phyloP scores from a whole-genome alignment of 1,139 yeast species.

The Nakaseomyces delphensis region DNA sequence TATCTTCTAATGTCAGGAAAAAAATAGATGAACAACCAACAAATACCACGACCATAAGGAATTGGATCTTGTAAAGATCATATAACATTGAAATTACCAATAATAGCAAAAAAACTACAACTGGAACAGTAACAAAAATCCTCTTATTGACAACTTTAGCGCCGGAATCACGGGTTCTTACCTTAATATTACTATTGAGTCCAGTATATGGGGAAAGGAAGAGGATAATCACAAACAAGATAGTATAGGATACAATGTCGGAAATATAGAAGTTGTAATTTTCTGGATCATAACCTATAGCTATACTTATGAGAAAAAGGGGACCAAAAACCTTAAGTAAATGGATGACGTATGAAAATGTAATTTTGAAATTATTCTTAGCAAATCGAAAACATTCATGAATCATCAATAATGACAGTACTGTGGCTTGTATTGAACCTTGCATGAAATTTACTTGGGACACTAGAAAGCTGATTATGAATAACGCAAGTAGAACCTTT shows the following conservation, averaged over 20 bases:
- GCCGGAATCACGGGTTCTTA: neutral
- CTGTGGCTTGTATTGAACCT: slow-evolving; percentile 26
- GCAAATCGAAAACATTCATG: neutral
- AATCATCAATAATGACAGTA: slow-evolving; percentile 17
- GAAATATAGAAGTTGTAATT: neutral
- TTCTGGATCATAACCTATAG: neutral
- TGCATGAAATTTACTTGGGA: slow-evolving; percentile 18
- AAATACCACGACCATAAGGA: slow-evolving; percentile 21
- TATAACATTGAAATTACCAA: slow-evolving; percentile 8
- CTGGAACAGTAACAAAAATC: neutral
- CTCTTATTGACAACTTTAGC: neutral
- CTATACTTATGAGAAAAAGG: neutral
- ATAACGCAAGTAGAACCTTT: slow-evolving; percentile 13
- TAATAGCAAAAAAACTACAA: slow-evolving; percentile 9
- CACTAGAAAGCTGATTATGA: slow-evolving; percentile 15
- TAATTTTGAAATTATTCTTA: neutral
- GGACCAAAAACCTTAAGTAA: neutral
- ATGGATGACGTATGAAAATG: neutral
- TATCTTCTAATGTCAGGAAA: slow-evolving; percentile 24
- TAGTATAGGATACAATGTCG: neutral
- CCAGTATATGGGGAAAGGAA: neutral
- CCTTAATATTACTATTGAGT: neutral
- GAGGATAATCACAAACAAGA: neutral
- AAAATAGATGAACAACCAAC: slow-evolving; percentile 23
- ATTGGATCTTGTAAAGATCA: slow-evolving; percentile 16